Conservation (phyloP, 139 green algal genomes). For the Limnomonas spitsbergensis region DNA sequence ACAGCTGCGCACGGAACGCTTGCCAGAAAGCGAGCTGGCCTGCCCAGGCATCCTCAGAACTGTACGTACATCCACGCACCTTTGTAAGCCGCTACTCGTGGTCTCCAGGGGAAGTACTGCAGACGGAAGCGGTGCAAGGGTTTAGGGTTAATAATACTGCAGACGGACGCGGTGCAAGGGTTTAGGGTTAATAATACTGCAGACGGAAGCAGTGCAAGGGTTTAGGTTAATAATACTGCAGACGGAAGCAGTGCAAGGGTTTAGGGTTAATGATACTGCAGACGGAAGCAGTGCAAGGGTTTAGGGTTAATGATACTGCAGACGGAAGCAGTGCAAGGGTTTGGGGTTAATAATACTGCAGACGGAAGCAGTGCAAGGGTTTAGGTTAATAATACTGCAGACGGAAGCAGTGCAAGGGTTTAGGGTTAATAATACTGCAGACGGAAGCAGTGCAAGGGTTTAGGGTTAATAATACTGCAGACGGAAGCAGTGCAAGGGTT, state of each 20-base stretch:
- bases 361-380: no score
- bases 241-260: background rate
- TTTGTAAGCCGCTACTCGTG: conserved; percentile 50
- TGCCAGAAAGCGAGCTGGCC: background rate
- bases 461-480: no score
- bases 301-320: background rate
- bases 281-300: background rate
- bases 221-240: background rate
- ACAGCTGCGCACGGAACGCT: background rate
- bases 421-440: no score
- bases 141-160: background rate
- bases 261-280: background rate
- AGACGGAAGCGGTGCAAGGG: background rate
- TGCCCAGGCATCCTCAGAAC: background rate
- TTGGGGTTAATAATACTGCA: no score
- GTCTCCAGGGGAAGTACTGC: conserved; percentile 11
- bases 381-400: no score
- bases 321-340: no score
- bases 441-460: no score
- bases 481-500: no score
- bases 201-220: background rate
- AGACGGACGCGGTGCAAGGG: background rate
- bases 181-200: background rate
- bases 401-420: no score
- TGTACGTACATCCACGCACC: conserved; percentile 36